A percentile compares a stretch with the other conserved stretches of the same genome.
Conservation (phyloP, 1,284 basidiomycete species). For the Fomitopsis palustris region DNA sequence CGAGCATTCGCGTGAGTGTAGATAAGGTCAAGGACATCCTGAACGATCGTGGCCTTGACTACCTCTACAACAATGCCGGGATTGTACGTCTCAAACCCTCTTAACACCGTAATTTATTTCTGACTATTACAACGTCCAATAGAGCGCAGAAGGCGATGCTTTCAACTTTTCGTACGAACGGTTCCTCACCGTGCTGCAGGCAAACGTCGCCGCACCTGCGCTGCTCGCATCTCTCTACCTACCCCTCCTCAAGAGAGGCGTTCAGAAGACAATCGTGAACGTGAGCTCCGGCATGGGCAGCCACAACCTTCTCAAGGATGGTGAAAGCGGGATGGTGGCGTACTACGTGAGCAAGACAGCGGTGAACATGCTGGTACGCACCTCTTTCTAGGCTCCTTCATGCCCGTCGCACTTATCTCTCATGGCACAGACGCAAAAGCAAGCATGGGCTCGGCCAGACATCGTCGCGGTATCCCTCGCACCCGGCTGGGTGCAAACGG, state of each 20-base stretch:
- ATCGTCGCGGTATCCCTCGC: no score
- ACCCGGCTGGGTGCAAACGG: no score
- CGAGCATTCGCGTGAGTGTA: constrained; percentile 26
- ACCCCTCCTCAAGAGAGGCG: no score
- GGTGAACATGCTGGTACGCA: no score
- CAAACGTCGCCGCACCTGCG: no score
- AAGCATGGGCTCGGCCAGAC: no score
- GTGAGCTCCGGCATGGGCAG: not conserved
- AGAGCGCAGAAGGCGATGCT: not conserved
- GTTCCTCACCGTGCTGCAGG: no score
- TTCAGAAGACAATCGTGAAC: not conserved
- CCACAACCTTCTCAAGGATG: not conserved
- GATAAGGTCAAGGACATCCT: constrained; percentile 23
- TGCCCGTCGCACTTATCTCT: constrained; percentile 16
- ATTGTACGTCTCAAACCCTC: constrained; percentile 14
- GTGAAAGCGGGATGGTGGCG: no score
- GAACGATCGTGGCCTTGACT: constrained; percentile 29
- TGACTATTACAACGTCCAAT: not conserved
- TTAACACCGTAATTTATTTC: not conserved
- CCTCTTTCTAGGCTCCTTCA: constrained; percentile 4
- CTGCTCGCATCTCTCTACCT: no score
- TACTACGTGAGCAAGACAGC: no score
- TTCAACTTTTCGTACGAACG: not conserved
- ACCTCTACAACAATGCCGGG: constrained; percentile 31
- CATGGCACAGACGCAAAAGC: no score